phyloP scores from a whole-genome alignment of 176 grass and related monocot genomes.

The Ananas comosus region DNA sequence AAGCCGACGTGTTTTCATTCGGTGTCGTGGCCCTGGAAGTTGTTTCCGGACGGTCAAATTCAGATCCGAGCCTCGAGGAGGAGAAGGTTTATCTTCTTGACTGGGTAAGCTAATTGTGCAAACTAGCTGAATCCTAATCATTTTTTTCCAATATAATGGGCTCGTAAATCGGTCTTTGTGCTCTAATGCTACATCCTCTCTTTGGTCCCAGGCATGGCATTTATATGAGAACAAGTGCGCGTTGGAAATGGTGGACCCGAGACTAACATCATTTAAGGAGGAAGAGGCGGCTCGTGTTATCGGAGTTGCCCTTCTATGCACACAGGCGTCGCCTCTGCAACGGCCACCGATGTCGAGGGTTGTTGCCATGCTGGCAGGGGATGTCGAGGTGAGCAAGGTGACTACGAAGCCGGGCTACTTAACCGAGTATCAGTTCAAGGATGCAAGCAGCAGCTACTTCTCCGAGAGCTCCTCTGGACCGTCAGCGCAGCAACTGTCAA shows the following conservation, averaged over 20 bases:
- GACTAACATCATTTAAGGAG: slow-evolving; percentile 24
- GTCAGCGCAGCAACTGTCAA: slow-evolving; percentile 15
- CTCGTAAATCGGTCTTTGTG: background rate
- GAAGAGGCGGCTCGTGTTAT: slow-evolving; percentile 43
- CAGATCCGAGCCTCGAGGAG: slow-evolving; percentile 22
- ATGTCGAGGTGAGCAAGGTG: slow-evolving; percentile 28
- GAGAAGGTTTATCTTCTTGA: slow-evolving; percentile 68
- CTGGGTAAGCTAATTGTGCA: slow-evolving; percentile 47
- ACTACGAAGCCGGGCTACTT: slow-evolving; percentile 51
- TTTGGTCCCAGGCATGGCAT: slow-evolving; percentile 43
- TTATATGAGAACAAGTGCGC: slow-evolving; percentile 43
- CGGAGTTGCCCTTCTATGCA: slow-evolving; percentile 50
- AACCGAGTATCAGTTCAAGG: slow-evolving; percentile 55
- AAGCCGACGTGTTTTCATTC: slow-evolving; percentile 67
- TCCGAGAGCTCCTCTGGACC: slow-evolving; percentile 17
- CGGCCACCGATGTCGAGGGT: slow-evolving; percentile 67
- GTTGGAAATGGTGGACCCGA: slow-evolving; percentile 46
- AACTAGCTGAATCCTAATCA: background rate
- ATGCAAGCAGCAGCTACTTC: slow-evolving; percentile 24
- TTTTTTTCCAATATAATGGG: background rate
- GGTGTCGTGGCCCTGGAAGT: slow-evolving; percentile 56
- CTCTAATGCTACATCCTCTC: background rate
- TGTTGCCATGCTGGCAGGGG: slow-evolving; percentile 40
- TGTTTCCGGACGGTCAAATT: slow-evolving; percentile 65
- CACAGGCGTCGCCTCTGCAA: slow-evolving; percentile 35